Percentiles rank a stretch among this genome's conserved stretches.
These are phyloP conservation scores for Solanum lignicaule DNA, from an alignment of 257 asterid species.

Conservation along the genomic window DNA sequence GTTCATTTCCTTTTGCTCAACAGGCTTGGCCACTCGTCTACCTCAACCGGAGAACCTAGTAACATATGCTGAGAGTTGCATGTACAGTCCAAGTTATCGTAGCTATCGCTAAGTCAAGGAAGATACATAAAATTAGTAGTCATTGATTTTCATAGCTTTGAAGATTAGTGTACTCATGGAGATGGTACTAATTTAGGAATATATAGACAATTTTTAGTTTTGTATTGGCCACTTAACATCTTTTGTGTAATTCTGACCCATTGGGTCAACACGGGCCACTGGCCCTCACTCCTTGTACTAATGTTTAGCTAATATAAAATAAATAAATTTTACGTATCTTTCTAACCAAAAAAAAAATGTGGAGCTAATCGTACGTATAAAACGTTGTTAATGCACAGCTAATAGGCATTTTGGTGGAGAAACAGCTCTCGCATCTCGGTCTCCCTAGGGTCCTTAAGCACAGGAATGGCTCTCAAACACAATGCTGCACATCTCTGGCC, in stretches of 20 bases:
- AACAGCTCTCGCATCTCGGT: too few relatives aligned
- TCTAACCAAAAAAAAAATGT: background rate
- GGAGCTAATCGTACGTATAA: background rate
- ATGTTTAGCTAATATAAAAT: background rate
- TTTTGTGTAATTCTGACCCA: background rate
- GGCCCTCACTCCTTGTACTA: background rate
- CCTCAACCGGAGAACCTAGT: conserved; percentile 65
- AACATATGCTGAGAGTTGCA: conserved; percentile 71
- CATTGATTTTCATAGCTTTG: background rate
- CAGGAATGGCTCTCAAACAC: too few relatives aligned
- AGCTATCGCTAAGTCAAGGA: conserved; percentile 47
- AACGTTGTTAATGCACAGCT: background rate
- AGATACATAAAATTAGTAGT: background rate
- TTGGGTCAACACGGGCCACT: background rate
- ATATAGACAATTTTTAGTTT: background rate
- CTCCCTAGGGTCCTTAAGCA: too few relatives aligned
- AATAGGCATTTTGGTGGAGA: background rate
- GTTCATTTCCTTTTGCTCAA: background rate
- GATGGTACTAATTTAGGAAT: background rate
- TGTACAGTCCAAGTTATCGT: conserved; percentile 83
- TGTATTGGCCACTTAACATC: background rate
- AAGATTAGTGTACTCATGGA: background rate
- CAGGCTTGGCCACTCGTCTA: conserved; percentile 83
- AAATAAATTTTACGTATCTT: too few relatives aligned
- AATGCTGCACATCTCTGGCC: too few relatives aligned